A percentile compares a stretch with the other conserved stretches of the same genome.
Conservation (phyloP, 1,284 basidiomycete genomes). For the Ustilago crameri region DNA sequence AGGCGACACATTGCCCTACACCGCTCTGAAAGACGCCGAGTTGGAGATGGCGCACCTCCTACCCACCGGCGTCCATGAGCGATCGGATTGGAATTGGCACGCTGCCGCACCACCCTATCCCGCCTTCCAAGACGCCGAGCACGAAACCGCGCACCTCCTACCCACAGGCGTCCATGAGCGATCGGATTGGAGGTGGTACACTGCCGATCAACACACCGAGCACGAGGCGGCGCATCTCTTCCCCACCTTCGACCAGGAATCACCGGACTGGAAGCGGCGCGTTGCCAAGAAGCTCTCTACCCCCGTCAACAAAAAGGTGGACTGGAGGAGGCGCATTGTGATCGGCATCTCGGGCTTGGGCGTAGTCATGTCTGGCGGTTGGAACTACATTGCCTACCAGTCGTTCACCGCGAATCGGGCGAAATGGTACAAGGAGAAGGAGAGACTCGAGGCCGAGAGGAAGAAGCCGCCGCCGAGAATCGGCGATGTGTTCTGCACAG, state of each 20-base stretch:
- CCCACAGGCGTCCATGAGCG: too few relatives aligned
- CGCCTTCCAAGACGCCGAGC: not conserved
- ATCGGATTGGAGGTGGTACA: too few relatives aligned
- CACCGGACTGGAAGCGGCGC: too few relatives aligned
- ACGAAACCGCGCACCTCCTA: not conserved
- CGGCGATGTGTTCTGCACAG: slow-evolving; percentile 28
- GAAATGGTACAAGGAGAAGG: slow-evolving; percentile 1
- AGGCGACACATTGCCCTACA: too few relatives aligned
- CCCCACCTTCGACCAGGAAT: too few relatives aligned
- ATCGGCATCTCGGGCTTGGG: slow-evolving; percentile 14
- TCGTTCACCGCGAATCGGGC: slow-evolving; percentile 25
- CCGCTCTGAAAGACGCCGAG: not conserved
- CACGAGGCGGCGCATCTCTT: not conserved
- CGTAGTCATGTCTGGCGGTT: slow-evolving; percentile 16
- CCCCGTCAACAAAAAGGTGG: too few relatives aligned
- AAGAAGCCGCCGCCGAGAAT: slow-evolving; percentile 17
- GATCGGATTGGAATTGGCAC: too few relatives aligned
- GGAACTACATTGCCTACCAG: slow-evolving; percentile 27
- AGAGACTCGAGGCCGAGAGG: slow-evolving; percentile 16
- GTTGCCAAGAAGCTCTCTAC: too few relatives aligned
- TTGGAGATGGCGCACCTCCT: not conserved
- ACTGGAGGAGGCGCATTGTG: slow-evolving; percentile 21
- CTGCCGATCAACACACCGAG: slow-evolving; percentile 1
- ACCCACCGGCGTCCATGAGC: too few relatives aligned
- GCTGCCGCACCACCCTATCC: too few relatives aligned